phyloP scores from a whole-genome alignment of 2,329 filamentous ascomycete genomes.

The Phialophora tarda region DNA sequence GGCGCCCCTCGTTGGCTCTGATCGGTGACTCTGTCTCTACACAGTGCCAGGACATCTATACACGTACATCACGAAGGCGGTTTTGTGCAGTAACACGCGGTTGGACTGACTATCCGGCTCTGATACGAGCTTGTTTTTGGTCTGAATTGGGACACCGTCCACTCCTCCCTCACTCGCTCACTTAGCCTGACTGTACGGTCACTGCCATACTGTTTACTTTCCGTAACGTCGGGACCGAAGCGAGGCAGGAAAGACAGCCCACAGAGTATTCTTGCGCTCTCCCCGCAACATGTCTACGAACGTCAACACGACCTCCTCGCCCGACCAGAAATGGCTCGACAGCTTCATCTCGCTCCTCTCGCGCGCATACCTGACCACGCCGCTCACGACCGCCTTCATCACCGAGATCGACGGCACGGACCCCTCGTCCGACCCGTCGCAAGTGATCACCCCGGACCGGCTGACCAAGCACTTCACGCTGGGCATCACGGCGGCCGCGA shows the following conservation, averaged over 20 bases:
- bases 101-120: neutral
- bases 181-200: neutral
- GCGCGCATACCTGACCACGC: constrained; percentile 35
- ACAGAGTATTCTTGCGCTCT: neutral
- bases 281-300: constrained; percentile 25
- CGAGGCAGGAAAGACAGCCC: neutral
- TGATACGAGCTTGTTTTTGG: neutral
- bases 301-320: constrained; percentile 24
- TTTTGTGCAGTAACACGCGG: neutral
- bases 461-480: constrained; percentile 38
- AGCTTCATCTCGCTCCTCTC: constrained; percentile 38
- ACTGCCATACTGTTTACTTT: neutral
- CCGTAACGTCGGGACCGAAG: neutral
- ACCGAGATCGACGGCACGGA: constrained; percentile 37
- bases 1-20: neutral
- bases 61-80: neutral
- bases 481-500: constrained; percentile 37
- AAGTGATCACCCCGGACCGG: constrained; percentile 35
- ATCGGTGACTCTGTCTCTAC: constrained; percentile 1
- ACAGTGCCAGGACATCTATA: neutral
- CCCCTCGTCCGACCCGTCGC: constrained; percentile 20
- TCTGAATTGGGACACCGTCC: no score
- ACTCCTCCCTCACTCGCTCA: neutral
- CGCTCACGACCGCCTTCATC: constrained; percentile 40
- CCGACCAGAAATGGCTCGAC: constrained; percentile 35